Evolutionary conservation across 2,329 filamentous ascomycete species (phyloP).

Genomic region (Cercospora brassicicola): DNA sequence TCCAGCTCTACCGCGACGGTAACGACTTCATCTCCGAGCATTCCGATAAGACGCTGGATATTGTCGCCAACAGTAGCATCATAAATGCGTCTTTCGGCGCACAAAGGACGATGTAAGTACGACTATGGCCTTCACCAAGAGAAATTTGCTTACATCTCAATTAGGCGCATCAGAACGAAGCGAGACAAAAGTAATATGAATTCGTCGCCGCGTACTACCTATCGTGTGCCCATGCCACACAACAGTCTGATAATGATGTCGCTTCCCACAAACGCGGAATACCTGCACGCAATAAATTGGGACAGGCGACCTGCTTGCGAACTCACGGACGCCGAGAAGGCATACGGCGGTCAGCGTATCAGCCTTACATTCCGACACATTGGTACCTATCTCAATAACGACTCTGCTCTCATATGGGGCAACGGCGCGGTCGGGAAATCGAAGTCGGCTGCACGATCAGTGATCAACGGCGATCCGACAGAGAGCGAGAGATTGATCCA

Average conservation of each 20-base stretch:
- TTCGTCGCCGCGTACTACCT: conserved; percentile 49
- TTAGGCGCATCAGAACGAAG: conserved; percentile 71
- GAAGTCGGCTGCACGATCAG: conserved; percentile 57
- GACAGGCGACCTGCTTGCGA: conserved; percentile 73
- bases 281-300: conserved; percentile 87
- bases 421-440: conserved; percentile 78
- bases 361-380: conserved; percentile 89
- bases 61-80: conserved; percentile 75
- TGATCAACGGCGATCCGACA: conserved; percentile 68
- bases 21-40: conserved; percentile 94
- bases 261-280: conserved; percentile 74
- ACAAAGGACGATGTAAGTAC: conserved; percentile 70
- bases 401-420: conserved; percentile 77
- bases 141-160: not conserved
- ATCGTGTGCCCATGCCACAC: conserved; percentile 75
- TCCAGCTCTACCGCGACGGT: conserved; percentile 88
- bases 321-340: conserved; percentile 68
- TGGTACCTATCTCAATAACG: conserved; percentile 73
- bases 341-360: conserved; percentile 75
- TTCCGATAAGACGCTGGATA: conserved; percentile 94
- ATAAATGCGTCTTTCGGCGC: conserved; percentile 94
- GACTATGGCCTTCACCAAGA: not conserved
- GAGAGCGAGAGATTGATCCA: conserved; percentile 69
- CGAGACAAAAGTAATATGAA: conserved; percentile 43
- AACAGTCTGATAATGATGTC: conserved; percentile 87